A percentile compares a stretch with the other conserved stretches of the same genome.
Evolutionary conservation across 495 filamentous ascomycete genomes (phyloP).

Genomic region (Penicillium atrosanguineum): DNA sequence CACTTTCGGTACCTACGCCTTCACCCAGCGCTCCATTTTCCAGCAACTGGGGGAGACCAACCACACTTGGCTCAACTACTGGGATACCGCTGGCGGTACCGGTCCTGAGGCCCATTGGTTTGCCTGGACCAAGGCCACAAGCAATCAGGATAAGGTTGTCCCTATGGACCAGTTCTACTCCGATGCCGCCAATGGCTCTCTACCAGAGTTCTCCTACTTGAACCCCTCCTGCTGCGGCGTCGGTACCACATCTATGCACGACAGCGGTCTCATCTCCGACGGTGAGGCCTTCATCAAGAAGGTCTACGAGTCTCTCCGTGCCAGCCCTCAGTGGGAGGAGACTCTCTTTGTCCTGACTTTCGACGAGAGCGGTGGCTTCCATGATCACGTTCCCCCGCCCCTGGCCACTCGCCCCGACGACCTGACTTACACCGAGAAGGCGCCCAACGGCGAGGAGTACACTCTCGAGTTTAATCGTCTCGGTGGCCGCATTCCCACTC

Average conservation of each 20-base stretch:
- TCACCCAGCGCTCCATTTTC: slow-evolving; percentile 47
- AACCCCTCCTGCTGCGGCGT: slow-evolving; percentile 51
- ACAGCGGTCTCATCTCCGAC: slow-evolving; percentile 41
- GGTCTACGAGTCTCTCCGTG: slow-evolving; percentile 49
- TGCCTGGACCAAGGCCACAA: slow-evolving; percentile 38
- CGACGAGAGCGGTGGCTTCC: slow-evolving; percentile 51
- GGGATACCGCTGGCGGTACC: slow-evolving; percentile 18
- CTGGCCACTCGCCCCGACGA: slow-evolving; percentile 37
- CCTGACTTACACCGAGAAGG: slow-evolving; percentile 43
- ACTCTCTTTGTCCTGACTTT: slow-evolving; percentile 52
- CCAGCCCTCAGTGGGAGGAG: slow-evolving; percentile 44
- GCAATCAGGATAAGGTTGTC: slow-evolving; percentile 28
- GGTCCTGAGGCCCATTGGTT: slow-evolving; percentile 37
- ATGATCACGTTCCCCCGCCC: slow-evolving; percentile 49
- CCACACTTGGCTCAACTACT: slow-evolving; percentile 51
- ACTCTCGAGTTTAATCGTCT: slow-evolving; percentile 49
- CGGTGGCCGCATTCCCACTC: slow-evolving; percentile 49
- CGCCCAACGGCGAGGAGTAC: slow-evolving; percentile 38
- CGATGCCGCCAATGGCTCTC: slow-evolving; percentile 33
- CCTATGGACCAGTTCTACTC: slow-evolving; percentile 36
- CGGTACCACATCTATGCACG: slow-evolving; percentile 49
- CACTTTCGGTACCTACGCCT: slow-evolving; percentile 33
- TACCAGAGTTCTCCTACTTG: slow-evolving; percentile 47
- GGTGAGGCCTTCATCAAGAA: slow-evolving; percentile 50
- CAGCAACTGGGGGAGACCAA: slow-evolving; percentile 41